These are phyloP conservation scores for Trichophyton rubrum DNA, from an alignment of 2,329 filamentous ascomycete genomes.

Conservation along the genomic window DNA sequence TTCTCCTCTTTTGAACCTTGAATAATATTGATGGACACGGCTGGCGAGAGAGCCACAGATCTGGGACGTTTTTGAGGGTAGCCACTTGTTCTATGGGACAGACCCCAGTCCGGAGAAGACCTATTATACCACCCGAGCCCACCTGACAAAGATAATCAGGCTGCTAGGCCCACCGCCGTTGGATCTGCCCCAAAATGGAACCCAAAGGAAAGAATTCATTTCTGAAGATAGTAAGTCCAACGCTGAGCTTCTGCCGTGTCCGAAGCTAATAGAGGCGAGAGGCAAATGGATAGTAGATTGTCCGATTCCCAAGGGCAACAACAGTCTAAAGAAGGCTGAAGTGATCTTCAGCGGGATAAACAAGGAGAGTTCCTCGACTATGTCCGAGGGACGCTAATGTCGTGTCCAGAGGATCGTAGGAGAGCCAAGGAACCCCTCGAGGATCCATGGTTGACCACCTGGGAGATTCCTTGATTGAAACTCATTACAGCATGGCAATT, in stretches of 20 bases:
- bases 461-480: background rate
- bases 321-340: slow-evolving; percentile 14
- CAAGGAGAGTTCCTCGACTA: slow-evolving; percentile 24
- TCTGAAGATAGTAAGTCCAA: slow-evolving; percentile 24
- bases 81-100: slow-evolving; percentile 13
- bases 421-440: slow-evolving; percentile 26
- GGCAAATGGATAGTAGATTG: slow-evolving; percentile 17
- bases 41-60: slow-evolving; percentile 5
- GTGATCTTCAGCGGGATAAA: slow-evolving; percentile 20
- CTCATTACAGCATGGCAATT: background rate
- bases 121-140: slow-evolving; percentile 18
- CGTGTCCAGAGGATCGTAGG: slow-evolving; percentile 25
- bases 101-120: slow-evolving; percentile 13
- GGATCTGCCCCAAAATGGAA: slow-evolving; percentile 22
- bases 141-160: slow-evolving; percentile 19
- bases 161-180: slow-evolving; percentile 20
- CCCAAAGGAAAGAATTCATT: slow-evolving; percentile 29
- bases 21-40: background rate
- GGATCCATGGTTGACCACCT: slow-evolving; percentile 19
- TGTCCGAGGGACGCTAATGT: slow-evolving; percentile 24
- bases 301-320: slow-evolving; percentile 9
- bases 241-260: background rate
- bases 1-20: background rate
- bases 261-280: slow-evolving; percentile 7
- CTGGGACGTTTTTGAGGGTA: slow-evolving; percentile 12